These are phyloP conservation scores for Saccharomycopsis sp. DNA, from an alignment of 805 yeast genomes.

Conservation along the genomic window DNA sequence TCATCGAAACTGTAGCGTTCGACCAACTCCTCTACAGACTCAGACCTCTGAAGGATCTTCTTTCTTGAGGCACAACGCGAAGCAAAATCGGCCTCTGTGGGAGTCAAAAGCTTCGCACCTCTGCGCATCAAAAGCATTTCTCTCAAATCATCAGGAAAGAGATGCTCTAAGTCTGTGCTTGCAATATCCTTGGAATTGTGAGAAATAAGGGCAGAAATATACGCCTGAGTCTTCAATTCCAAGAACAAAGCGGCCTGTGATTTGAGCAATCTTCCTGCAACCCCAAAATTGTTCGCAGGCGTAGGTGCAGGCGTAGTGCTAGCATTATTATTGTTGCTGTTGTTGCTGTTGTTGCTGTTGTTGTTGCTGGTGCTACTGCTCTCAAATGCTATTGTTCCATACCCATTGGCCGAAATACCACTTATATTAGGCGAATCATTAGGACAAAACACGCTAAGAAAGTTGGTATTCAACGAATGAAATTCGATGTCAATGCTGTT, in stretches of 20 bases:
- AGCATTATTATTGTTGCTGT: conserved; percentile 4
- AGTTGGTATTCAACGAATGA: conserved; percentile 75
- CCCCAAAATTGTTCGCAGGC: conserved; percentile 26
- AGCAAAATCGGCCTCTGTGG: conserved; percentile 75
- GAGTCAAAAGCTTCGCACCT: conserved; percentile 42
- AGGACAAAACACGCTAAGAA: conserved; percentile 84
- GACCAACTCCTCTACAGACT: conserved; percentile 46
- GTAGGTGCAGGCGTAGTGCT: conserved; percentile 9
- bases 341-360: conserved; percentile 8
- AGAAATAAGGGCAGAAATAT: conserved; percentile 75
- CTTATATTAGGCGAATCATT: conserved; percentile 25
- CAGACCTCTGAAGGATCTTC: conserved; percentile 45
- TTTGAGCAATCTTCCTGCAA: conserved; percentile 55
- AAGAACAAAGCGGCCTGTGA: conserved; percentile 73
- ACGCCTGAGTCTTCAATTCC: conserved; percentile 93
- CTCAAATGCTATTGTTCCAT: conserved; percentile 15
- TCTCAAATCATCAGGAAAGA: conserved; percentile 22
- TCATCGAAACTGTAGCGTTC: conserved; percentile 81
- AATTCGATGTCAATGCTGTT: conserved; percentile 86
- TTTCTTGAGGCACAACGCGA: conserved; percentile 67
- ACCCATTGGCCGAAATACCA: conserved; percentile 19
- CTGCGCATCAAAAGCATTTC: conserved; percentile 24
- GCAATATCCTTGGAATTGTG: conserved; percentile 61
- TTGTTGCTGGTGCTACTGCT: conserved; percentile 10
- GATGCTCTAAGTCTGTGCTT: conserved; percentile 47